Conservation (phyloP, 495 filamentous ascomycete species). For the Bombardia bombarda region DNA sequence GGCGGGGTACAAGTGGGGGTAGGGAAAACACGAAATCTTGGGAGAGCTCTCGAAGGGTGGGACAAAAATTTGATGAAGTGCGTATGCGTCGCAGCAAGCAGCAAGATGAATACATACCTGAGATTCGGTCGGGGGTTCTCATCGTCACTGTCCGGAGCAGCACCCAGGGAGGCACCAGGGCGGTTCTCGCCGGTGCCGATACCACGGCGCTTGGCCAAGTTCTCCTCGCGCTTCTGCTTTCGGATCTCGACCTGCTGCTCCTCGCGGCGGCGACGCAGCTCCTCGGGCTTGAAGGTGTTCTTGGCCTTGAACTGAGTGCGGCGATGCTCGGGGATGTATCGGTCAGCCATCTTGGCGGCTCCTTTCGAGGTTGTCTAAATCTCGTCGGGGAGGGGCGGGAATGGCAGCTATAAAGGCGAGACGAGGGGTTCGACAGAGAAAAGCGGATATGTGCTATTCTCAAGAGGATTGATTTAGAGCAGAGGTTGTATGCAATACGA, state of each 20-base stretch:
- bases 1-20: constrained; percentile 8
- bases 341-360: constrained; percentile 77
- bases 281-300: constrained; percentile 96
- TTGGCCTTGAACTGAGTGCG: constrained; percentile 99
- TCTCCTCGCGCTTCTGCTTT: constrained; percentile 96
- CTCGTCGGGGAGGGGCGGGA: constrained; percentile 22
- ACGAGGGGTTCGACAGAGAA: constrained; percentile 6
- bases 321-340: constrained; percentile 98
- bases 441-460: not conserved
- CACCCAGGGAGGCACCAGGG: constrained; percentile 77
- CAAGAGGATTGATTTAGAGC: too few relatives aligned
- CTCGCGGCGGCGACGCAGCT: constrained; percentile 95
- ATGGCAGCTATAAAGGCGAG: too few relatives aligned
- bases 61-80: constrained; percentile 5
- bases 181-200: constrained; percentile 71
- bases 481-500: not conserved
- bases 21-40: not conserved
- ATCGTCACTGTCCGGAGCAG: constrained; percentile 93
- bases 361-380: constrained; percentile 15
- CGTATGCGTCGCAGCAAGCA: too few relatives aligned
- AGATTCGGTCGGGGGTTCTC: constrained; percentile 88
- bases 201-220: constrained; percentile 94
- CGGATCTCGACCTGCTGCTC: constrained; percentile 99
- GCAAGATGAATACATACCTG: constrained; percentile 75
- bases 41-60: not conserved